Conservation (phyloP, 2,329 filamentous ascomycete species). For the Colletotrichum incanum region DNA sequence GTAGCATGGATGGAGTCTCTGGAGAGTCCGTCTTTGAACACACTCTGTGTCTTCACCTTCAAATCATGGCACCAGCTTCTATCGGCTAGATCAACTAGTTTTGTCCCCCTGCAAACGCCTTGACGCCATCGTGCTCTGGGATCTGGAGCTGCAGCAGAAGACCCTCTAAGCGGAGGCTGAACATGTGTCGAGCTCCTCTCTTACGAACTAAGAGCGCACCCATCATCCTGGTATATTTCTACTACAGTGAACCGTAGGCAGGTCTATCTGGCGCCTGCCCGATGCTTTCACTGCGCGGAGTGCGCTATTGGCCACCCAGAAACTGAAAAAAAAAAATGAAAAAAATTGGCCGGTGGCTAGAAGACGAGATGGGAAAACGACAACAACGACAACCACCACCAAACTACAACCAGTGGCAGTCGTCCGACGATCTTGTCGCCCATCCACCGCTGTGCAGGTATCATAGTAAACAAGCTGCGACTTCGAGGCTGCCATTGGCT, state of each 20-base stretch:
- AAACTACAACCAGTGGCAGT: constrained; percentile 19
- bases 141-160: constrained; percentile 22
- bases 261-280: not conserved
- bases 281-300: not conserved
- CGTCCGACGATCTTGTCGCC: constrained; percentile 33
- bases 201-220: constrained; percentile 2
- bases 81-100: not conserved
- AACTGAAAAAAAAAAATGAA: constrained; percentile 26
- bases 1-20: not conserved
- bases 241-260: not conserved
- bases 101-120: constrained; percentile 24
- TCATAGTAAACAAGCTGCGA: constrained; percentile 26
- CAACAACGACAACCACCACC: not conserved
- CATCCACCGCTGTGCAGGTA: constrained; percentile 37
- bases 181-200: constrained; percentile 18
- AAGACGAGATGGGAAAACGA: constrained; percentile 19
- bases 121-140: constrained; percentile 22
- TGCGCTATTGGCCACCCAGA: constrained; percentile 16
- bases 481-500: constrained; percentile 32
- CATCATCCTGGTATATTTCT: constrained; percentile 21
- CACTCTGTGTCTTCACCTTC: not conserved
- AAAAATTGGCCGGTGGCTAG: too few relatives aligned
- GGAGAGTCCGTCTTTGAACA: not conserved
- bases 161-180: constrained; percentile 30
- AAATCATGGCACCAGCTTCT: not conserved